phyloP scores from a whole-genome alignment of 2,329 filamentous ascomycete species.

The Cytospora paraplurivora region DNA sequence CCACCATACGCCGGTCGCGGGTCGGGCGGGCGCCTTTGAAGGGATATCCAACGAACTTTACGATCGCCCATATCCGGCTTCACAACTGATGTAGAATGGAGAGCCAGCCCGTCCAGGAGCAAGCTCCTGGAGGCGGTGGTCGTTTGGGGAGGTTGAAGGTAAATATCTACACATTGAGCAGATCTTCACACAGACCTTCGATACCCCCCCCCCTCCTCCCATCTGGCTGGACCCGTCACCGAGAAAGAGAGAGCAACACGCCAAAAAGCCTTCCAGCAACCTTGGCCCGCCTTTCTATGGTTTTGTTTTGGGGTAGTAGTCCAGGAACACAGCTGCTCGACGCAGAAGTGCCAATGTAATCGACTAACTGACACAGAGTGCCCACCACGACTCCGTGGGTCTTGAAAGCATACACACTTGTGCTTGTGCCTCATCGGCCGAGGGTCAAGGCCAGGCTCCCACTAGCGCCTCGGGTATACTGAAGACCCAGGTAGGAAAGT shows the following conservation, averaged over 20 bases:
- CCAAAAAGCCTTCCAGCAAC: constrained; percentile 37
- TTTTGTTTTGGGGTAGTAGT: constrained; percentile 17
- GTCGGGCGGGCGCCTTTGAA: constrained; percentile 30
- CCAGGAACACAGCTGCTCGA: constrained; percentile 37
- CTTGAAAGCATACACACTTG: constrained; percentile 29
- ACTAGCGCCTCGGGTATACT: constrained; percentile 35
- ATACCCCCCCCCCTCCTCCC: constrained; percentile 26
- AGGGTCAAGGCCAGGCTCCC: constrained; percentile 31
- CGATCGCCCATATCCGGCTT: neutral
- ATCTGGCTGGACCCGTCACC: constrained; percentile 23
- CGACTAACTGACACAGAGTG: constrained; percentile 34
- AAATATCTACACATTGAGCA: constrained; percentile 28
- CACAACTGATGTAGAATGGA: constrained; percentile 13
- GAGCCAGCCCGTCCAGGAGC: constrained; percentile 27
- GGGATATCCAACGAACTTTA: constrained; percentile 23
- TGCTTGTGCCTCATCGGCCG: constrained; percentile 29
- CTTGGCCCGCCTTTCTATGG: neutral
- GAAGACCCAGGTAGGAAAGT: constrained; percentile 40
- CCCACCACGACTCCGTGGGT: constrained; percentile 35
- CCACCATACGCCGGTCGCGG: constrained; percentile 32
- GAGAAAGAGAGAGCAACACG: constrained; percentile 36
- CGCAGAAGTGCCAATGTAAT: constrained; percentile 42
- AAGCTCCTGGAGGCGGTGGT: constrained; percentile 30
- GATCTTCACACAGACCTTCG: constrained; percentile 30
- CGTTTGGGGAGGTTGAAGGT: constrained; percentile 31